A percentile compares a stretch with the other conserved stretches of the same genome.
Conservation (phyloP, 2,329 filamentous ascomycete genomes). For the Cladosporium colombiae region DNA sequence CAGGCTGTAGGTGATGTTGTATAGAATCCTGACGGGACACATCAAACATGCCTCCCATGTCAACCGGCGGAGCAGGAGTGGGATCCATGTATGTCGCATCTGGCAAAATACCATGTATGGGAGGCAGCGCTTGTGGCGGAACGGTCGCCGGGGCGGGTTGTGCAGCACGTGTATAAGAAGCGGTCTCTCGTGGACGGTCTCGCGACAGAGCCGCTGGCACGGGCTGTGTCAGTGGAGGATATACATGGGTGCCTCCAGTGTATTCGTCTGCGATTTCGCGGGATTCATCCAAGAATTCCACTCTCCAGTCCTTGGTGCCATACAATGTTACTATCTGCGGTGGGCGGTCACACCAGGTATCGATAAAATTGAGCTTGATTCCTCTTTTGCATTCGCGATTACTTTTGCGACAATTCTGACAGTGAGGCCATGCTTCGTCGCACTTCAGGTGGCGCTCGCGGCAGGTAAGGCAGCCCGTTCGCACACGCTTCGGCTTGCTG, state of each 20-base stretch:
- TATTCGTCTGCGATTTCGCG: slow-evolving; percentile 89
- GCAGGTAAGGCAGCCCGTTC: slow-evolving; percentile 89
- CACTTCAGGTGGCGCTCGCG: slow-evolving; percentile 88
- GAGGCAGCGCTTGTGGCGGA: slow-evolving; percentile 52
- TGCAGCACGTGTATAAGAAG: slow-evolving; percentile 11
- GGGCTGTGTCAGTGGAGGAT: slow-evolving; percentile 50
- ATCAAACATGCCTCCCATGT: slow-evolving; percentile 44
- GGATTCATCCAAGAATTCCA: slow-evolving; percentile 86
- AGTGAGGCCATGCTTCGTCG: slow-evolving; percentile 69
- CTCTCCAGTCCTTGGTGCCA: slow-evolving; percentile 65
- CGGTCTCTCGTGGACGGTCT: slow-evolving; percentile 28
- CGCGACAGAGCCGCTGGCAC: slow-evolving; percentile 36
- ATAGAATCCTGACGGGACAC: slow-evolving; percentile 33
- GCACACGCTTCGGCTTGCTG: slow-evolving; percentile 76
- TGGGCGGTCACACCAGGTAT: slow-evolving; percentile 71
- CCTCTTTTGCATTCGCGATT: slow-evolving; percentile 83
- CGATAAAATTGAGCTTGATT: slow-evolving; percentile 86
- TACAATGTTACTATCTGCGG: slow-evolving; percentile 56
- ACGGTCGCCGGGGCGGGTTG: slow-evolving; percentile 34
- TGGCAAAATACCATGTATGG: slow-evolving; percentile 52
- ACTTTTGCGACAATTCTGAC: slow-evolving; percentile 84
- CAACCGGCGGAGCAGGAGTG: slow-evolving; percentile 23
- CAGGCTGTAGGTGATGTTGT: slow-evolving; percentile 30
- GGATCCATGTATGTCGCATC: slow-evolving; percentile 42
- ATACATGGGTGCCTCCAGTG: slow-evolving; percentile 72